phyloP scores from a whole-genome alignment of 768 basidiomycete genomes.

The Lactarius psammicola region DNA sequence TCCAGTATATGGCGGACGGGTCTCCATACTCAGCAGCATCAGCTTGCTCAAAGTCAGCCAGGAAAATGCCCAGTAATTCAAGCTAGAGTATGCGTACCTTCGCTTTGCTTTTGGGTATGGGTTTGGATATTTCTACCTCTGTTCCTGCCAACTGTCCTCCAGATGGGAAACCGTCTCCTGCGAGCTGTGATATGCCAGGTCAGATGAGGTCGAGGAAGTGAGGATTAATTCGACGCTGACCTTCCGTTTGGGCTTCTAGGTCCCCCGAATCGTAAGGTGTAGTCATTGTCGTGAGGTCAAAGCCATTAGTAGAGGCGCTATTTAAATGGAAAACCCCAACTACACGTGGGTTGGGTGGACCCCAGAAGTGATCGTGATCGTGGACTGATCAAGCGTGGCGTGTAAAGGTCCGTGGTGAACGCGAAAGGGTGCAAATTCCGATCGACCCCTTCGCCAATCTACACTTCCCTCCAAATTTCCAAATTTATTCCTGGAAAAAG shows the following conservation, averaged over 20 bases:
- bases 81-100: neutral
- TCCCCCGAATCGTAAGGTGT: neutral
- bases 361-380: neutral
- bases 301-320: neutral
- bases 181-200: neutral
- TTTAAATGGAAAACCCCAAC: neutral
- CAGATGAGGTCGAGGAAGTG: too few relatives aligned
- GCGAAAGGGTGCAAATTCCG: neutral
- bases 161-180: neutral
- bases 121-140: too few relatives aligned
- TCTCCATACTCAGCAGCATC: neutral
- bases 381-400: too few relatives aligned
- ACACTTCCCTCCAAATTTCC: too few relatives aligned
- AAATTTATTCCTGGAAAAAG: neutral
- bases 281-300: neutral
- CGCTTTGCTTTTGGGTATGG: too few relatives aligned
- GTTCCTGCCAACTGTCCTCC: too few relatives aligned
- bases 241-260: neutral
- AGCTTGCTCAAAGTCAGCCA: neutral
- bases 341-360: neutral
- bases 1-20: conserved; percentile 26
- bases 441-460: neutral
- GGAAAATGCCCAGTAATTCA: neutral
- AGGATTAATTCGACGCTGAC: neutral
- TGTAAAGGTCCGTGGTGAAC: neutral